These are phyloP conservation scores for Saccharomyces hybrid DNA, from an alignment of 1,139 yeast genomes.

Conservation along the genomic window DNA sequence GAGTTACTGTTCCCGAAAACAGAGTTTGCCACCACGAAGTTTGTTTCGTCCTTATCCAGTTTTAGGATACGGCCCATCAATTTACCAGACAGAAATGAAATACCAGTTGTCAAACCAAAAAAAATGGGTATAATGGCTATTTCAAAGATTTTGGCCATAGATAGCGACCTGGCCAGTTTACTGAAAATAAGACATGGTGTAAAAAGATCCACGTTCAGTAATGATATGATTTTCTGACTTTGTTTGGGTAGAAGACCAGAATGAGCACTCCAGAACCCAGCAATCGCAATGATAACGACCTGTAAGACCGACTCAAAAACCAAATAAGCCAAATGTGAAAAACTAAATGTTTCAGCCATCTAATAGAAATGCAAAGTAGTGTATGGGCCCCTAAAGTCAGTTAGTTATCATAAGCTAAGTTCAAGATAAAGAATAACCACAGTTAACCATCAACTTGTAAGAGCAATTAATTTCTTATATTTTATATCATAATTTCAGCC, in stretches of 20 bases:
- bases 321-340: conserved; percentile 39
- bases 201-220: conserved; percentile 61
- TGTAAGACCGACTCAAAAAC: conserved; percentile 70
- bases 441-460: not conserved
- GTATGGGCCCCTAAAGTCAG: not conserved
- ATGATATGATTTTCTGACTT: conserved; percentile 55
- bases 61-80: conserved; percentile 39
- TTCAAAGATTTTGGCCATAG: conserved; percentile 55
- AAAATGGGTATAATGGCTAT: conserved; percentile 60
- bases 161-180: conserved; percentile 63
- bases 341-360: conserved; percentile 12
- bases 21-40: conserved; percentile 73
- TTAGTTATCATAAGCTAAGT: not conserved
- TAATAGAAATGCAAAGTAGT: not conserved
- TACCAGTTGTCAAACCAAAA: conserved; percentile 51
- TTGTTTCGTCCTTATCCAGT: conserved; percentile 56
- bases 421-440: too few relatives aligned
- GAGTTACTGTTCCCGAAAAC: conserved; percentile 79
- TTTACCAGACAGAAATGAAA: conserved; percentile 48
- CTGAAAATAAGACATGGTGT: conserved; percentile 73
- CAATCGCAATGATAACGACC: conserved; percentile 59
- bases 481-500: not conserved
- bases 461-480: not conserved
- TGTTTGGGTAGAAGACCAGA: conserved; percentile 49
- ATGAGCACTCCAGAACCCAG: conserved; percentile 63